Conservation (phyloP, 2,329 filamentous ascomycete genomes). For the Penicillium psychrosexuale region DNA sequence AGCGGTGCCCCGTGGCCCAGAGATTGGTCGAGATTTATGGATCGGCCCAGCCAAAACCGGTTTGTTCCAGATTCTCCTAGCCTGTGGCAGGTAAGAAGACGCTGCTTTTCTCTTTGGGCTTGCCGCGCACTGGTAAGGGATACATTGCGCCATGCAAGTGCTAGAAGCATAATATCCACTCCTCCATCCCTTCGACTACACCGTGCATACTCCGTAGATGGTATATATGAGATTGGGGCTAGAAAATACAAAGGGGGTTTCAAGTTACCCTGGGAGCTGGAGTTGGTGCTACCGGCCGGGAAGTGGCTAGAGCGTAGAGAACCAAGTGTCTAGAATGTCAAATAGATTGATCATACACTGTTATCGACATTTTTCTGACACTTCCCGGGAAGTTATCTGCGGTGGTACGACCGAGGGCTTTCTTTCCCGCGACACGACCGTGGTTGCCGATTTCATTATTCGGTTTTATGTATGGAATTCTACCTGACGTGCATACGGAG, state of each 20-base stretch:
- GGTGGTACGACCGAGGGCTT: background rate
- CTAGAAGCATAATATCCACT: slow-evolving; percentile 8
- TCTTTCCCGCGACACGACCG: slow-evolving; percentile 1
- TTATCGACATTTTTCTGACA: slow-evolving; percentile 1
- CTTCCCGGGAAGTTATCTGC: background rate
- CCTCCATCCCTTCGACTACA: background rate
- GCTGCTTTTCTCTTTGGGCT: background rate
- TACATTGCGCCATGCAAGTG: slow-evolving; percentile 10
- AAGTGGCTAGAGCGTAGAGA: background rate
- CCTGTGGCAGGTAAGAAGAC: background rate
- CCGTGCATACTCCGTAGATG: background rate
- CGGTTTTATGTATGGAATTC: slow-evolving; percentile 7
- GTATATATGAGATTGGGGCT: background rate
- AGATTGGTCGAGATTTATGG: background rate
- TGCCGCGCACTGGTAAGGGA: slow-evolving; percentile 8
- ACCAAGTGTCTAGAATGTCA: background rate
- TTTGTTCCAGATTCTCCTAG: background rate
- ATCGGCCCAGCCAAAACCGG: slow-evolving; percentile 2
- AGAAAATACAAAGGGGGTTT: background rate
- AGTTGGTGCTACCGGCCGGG: background rate
- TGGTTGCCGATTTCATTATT: background rate
- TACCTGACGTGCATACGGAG: slow-evolving; percentile 21
- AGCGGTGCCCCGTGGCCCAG: background rate
- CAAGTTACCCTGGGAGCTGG: background rate
- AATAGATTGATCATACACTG: background rate